These are phyloP conservation scores for Dimocarpus longan DNA, from an alignment of 345 rosid species.

Conservation along the genomic window DNA sequence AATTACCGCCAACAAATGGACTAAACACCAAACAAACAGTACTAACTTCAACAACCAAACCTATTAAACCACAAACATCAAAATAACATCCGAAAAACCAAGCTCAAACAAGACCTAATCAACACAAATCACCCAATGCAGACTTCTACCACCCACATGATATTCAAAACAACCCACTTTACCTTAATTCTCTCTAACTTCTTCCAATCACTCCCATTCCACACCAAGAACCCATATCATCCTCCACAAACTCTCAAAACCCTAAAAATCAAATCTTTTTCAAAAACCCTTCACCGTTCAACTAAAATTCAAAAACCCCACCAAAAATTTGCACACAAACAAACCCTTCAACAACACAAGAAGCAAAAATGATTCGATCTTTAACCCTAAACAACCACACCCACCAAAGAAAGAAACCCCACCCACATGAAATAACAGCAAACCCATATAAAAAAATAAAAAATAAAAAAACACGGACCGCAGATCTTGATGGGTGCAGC, in stretches of 20 bases:
- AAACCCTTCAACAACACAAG: background rate
- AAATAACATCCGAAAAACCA: background rate
- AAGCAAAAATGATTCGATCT: background rate
- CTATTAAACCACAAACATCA: no score
- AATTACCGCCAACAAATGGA: background rate
- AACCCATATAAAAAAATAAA: background rate
- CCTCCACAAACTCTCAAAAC: background rate
- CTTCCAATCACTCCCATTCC: background rate
- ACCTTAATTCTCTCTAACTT: background rate
- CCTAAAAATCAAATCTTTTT: background rate
- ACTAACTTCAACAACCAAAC: background rate
- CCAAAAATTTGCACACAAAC: conserved; percentile 7
- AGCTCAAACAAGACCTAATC: background rate
- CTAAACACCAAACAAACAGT: background rate
- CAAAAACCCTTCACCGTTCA: background rate
- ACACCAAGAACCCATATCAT: background rate
- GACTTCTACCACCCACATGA: background rate
- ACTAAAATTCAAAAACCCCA: background rate
- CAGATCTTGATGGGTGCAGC: conserved; percentile 97
- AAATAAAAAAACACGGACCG: conserved; percentile 39
- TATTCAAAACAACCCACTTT: background rate
- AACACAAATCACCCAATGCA: background rate
- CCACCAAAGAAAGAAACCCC: background rate
- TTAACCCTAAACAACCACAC: background rate
- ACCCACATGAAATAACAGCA: background rate